These are phyloP conservation scores for Debaryomyces fabryi DNA, from an alignment of 1,139 yeast genomes.

Conservation along the genomic window DNA sequence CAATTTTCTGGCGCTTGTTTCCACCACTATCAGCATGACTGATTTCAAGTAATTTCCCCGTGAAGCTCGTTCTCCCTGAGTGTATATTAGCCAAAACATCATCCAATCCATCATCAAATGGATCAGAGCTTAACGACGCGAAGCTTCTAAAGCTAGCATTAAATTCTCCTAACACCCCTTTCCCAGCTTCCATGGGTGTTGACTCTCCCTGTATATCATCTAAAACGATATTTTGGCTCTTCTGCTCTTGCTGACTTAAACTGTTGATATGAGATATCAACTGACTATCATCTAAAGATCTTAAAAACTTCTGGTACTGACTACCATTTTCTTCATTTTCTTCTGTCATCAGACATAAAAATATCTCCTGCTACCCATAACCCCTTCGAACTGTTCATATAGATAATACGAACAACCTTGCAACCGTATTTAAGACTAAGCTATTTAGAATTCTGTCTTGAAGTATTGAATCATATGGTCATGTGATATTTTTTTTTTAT, in stretches of 20 bases:
- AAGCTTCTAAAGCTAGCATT: constrained; percentile 3
- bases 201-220: constrained; percentile 3
- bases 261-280: constrained; percentile 34
- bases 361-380: neutral
- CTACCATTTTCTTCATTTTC: constrained; percentile 5
- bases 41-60: neutral
- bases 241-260: constrained; percentile 24
- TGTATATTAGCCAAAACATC: constrained; percentile 16
- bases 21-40: neutral
- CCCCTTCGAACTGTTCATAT: neutral
- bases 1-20: neutral
- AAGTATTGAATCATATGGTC: neutral
- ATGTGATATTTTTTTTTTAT: constrained; percentile 5
- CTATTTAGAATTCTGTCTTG: neutral
- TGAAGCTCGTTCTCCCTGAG: neutral
- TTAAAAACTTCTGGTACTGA: constrained; percentile 29
- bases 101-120: constrained; percentile 47
- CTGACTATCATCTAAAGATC: constrained; percentile 36
- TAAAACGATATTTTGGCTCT: neutral
- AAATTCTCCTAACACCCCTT: neutral
- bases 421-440: neutral
- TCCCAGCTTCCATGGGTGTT: neutral
- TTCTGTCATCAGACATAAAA: constrained; percentile 2
- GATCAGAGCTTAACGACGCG: constrained; percentile 30
- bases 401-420: neutral